These are phyloP conservation scores for Paxillus involutus DNA, from an alignment of 768 basidiomycete genomes.

Conservation along the genomic window DNA sequence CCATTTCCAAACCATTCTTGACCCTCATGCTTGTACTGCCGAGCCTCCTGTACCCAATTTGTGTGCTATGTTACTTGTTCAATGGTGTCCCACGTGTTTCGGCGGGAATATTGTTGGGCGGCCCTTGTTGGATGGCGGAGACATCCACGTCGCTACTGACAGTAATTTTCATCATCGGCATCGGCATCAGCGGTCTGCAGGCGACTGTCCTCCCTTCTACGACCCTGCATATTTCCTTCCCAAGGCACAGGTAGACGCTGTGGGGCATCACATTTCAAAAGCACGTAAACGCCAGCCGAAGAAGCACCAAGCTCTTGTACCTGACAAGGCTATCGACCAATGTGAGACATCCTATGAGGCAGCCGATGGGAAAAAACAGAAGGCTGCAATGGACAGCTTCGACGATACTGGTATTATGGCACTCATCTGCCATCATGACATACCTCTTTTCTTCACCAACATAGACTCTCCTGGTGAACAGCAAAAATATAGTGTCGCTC, in stretches of 20 bases:
- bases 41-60: neutral
- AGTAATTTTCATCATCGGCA: constrained; percentile 43
- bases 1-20: neutral
- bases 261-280: constrained; percentile 26
- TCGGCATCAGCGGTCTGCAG: constrained; percentile 19
- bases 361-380: constrained; percentile 31
- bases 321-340: constrained; percentile 33
- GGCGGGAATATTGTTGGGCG: constrained; percentile 11
- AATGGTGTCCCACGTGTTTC: constrained; percentile 34
- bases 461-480: constrained; percentile 35
- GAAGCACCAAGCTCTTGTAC: constrained; percentile 16
- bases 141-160: constrained; percentile 38
- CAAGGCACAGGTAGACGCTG: constrained; percentile 32
- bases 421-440: constrained; percentile 39
- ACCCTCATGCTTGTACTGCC: neutral
- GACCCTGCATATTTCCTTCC: constrained; percentile 31
- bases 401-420: constrained; percentile 39
- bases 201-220: constrained; percentile 34
- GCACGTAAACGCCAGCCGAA: constrained; percentile 18
- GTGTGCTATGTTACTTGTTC: constrained; percentile 1
- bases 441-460: constrained; percentile 39
- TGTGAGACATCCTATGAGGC: constrained; percentile 35
- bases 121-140: constrained; percentile 21
- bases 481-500: constrained; percentile 38
- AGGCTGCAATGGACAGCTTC: constrained; percentile 21